Base-by-base conservation (phyloP, 2,329 filamentous ascomycete species). In the Raffaelea albimanens region DNA sequence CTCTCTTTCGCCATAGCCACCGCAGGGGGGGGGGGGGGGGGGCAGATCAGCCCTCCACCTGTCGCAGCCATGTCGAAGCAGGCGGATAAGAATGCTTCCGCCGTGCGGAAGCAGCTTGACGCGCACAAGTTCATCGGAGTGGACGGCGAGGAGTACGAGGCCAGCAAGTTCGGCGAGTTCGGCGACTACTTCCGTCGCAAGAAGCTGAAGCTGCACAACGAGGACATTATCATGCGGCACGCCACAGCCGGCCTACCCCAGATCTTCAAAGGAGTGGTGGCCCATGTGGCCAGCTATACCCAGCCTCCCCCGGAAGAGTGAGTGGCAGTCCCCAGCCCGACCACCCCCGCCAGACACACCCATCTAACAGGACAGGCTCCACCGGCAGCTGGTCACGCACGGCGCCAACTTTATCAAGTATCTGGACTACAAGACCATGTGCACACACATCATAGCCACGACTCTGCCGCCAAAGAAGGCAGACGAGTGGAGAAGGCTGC, bases 361-460 rank as follows among this genome's bases (percentile, higher is more conserved):
- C n/a, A n/a, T n/a, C 25, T 29, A 29, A 29, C 25, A 29, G 25
- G 18, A 43, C 46, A 74, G 72, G 40, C 76, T 98, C 18, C 91
- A 95, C 67, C 81, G 73, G 46, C 75, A 95, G 51, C 84, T 98
- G 48, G 91, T 98, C 18, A 80, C 85, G 56, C 82, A 97, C 76
- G 93, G 93, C n/a, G 94, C 90, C 29, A 87, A 85, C 0, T 97
- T 95, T 57, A 75, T 96, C 52, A 93, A 98, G 63, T 97, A 97
- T 58, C 71, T 98, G 11, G 90, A 96, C 63, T 85, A 83, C 34
- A 98, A 98, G 69, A 97, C 91, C 1, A 84, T 85, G 61, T 91
- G 89, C 0, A 98, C 94, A 1, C 91, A 98, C 62, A 95, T 98
- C 55, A 89, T 98, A 57, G 90, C 91, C 3, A 91, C 88, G 45